Evolutionary conservation across 805 yeast species (phyloP).

Genomic region (Suhomyces canberraensis): DNA sequence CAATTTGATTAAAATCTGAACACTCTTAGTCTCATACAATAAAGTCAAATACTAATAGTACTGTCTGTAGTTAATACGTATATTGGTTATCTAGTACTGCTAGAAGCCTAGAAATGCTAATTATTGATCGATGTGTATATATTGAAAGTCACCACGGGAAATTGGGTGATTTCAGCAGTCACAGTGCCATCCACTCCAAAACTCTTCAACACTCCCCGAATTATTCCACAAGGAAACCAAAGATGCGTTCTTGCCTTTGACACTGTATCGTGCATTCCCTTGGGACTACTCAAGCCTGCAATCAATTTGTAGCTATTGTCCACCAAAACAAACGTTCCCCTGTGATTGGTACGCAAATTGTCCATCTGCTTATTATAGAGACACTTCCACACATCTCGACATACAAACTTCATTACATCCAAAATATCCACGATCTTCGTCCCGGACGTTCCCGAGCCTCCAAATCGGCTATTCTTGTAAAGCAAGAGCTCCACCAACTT

Average conservation of each 20-base stretch:
- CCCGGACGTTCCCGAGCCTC: conserved; percentile 27
- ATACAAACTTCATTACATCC: conserved; percentile 86
- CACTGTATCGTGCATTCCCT: conserved; percentile 43
- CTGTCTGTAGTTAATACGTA: too few species aligned
- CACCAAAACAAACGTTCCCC: conserved; percentile 77
- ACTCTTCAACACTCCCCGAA: conserved; percentile 66
- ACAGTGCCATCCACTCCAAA: conserved; percentile 68
- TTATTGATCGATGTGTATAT: conserved; percentile 54
- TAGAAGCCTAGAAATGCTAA: conserved; percentile 12
- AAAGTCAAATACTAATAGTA: too few species aligned
- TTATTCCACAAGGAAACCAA: conserved; percentile 74
- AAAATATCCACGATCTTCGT: conserved; percentile 56
- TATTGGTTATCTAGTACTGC: too few species aligned
- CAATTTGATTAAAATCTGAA: too few species aligned
- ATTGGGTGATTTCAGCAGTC: conserved; percentile 56
- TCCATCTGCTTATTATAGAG: conserved; percentile 86
- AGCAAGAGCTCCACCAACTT: conserved; percentile 50
- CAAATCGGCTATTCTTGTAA: conserved; percentile 27
- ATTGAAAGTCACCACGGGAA: conserved; percentile 71
- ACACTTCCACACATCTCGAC: conserved; percentile 86
- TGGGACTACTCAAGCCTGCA: conserved; percentile 45
- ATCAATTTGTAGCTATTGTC: conserved; percentile 63
- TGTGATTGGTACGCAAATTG: conserved; percentile 85
- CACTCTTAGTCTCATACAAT: too few species aligned
- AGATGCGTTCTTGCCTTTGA: conserved; percentile 47